A percentile compares a stretch with the other conserved stretches of the same genome.
Evolutionary conservation across 202 grass and related monocot species (phyloP).

Genomic region (Hordeum pubiflorum): DNA sequence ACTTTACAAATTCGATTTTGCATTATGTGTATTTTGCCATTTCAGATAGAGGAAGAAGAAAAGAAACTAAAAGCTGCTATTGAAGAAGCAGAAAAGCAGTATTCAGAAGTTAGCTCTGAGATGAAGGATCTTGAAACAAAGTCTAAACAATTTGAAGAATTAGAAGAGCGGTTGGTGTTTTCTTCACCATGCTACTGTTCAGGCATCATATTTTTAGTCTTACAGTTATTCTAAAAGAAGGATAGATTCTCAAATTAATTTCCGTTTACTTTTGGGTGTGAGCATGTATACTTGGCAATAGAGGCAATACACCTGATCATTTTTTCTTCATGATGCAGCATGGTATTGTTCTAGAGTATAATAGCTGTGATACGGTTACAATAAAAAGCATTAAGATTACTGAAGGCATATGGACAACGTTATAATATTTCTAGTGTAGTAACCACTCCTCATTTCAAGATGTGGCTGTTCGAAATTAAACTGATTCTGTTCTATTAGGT

Average conservation of each 20-base stretch:
- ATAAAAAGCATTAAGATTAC: background rate
- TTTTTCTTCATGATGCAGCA: background rate
- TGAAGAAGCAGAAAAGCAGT: slow-evolving; percentile 89
- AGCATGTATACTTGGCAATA: background rate
- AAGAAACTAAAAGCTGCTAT: slow-evolving; percentile 76
- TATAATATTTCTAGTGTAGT: background rate
- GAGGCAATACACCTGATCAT: background rate
- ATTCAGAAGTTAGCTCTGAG: slow-evolving; percentile 59
- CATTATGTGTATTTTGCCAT: slow-evolving; percentile 19
- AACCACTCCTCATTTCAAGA: background rate
- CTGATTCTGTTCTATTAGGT: background rate
- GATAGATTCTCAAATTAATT: background rate
- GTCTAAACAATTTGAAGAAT: slow-evolving; percentile 81
- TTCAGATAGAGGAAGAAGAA: slow-evolving; percentile 86
- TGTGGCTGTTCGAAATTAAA: background rate
- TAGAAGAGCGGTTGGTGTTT: slow-evolving; percentile 69
- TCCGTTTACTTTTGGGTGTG: background rate
- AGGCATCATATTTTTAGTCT: background rate
- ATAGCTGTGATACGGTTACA: background rate
- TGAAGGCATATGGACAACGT: background rate
- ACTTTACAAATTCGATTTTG: background rate
- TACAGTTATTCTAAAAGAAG: slow-evolving; percentile 6
- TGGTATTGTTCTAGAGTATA: background rate
- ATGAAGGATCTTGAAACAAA: slow-evolving; percentile 77
- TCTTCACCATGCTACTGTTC: slow-evolving; percentile 2